These are phyloP conservation scores for Melampsora americana DNA, from an alignment of 1,284 basidiomycete genomes.

Conservation along the genomic window DNA sequence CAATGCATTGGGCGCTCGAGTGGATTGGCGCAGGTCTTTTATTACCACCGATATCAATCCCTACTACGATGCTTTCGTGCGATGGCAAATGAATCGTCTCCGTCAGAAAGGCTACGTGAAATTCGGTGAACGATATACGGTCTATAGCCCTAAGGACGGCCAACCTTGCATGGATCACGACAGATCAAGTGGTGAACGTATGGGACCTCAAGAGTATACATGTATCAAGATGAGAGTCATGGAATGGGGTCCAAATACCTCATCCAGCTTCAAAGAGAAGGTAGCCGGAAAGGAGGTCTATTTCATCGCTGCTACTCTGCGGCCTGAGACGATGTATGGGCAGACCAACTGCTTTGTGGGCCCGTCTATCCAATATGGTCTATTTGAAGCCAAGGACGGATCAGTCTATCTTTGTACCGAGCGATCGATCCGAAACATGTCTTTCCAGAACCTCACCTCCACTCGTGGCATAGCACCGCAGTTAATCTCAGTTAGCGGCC, in stretches of 20 bases:
- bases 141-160: constrained; percentile 98
- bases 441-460: constrained; percentile 72
- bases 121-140: constrained; percentile 97
- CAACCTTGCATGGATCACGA: constrained; percentile 99
- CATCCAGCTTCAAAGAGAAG: constrained; percentile 57
- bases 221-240: constrained; percentile 91
- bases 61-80: constrained; percentile 94
- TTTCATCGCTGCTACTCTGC: constrained; percentile 89
- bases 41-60: constrained; percentile 93
- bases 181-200: constrained; percentile 86
- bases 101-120: constrained; percentile 82
- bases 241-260: constrained; percentile 66
- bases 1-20: constrained; percentile 79
- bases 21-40: constrained; percentile 96
- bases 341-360: constrained; percentile 99
- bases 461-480: constrained; percentile 68
- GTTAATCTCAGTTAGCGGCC: constrained; percentile 72
- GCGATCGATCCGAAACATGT: constrained; percentile 93
- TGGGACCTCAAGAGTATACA: constrained; percentile 95
- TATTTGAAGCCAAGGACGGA: constrained; percentile 73
- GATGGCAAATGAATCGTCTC: constrained; percentile 97
- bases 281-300: constrained; percentile 60
- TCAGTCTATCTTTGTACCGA: constrained; percentile 79
- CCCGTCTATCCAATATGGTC: constrained; percentile 82
- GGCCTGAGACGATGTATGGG: constrained; percentile 98